Conservation (phyloP, 495 filamentous ascomycete species). For the Penicillium coffeae region DNA sequence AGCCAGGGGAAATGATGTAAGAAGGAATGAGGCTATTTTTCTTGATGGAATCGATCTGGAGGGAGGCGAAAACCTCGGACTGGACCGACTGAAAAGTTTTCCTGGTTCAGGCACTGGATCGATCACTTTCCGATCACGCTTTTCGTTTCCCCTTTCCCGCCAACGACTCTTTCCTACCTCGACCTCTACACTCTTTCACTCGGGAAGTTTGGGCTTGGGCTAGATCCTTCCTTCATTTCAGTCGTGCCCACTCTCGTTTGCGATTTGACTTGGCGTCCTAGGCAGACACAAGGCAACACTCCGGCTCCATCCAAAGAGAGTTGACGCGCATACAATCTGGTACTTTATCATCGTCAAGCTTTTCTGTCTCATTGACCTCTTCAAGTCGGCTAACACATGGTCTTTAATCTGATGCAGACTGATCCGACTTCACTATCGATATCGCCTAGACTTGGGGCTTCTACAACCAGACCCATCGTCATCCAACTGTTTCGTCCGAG, state of each 20-base stretch:
- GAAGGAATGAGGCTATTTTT: background rate
- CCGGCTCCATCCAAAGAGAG: no score
- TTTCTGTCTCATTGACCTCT: background rate
- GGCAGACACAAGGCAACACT: background rate
- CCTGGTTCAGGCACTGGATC: constrained; percentile 27
- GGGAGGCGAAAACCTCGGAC: constrained; percentile 6
- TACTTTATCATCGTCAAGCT: background rate
- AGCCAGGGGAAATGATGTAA: background rate
- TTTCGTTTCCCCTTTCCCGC: constrained; percentile 2
- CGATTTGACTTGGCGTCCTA: background rate
- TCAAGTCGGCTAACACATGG: background rate
- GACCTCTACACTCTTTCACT: background rate
- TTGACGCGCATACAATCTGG: background rate
- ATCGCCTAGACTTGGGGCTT: background rate
- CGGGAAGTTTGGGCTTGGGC: background rate
- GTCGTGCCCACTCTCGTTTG: background rate
- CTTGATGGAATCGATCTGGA: background rate
- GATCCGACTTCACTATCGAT: background rate
- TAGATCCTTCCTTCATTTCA: background rate
- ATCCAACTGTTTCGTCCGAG: background rate
- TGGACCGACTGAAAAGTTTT: constrained; percentile 18
- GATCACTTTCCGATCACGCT: constrained; percentile 11
- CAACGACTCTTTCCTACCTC: background rate
- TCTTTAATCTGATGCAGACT: background rate
- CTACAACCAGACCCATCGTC: no score